Base-by-base conservation (phyloP, 139 green algal genomes). In the Chlorella sp. region DNA sequence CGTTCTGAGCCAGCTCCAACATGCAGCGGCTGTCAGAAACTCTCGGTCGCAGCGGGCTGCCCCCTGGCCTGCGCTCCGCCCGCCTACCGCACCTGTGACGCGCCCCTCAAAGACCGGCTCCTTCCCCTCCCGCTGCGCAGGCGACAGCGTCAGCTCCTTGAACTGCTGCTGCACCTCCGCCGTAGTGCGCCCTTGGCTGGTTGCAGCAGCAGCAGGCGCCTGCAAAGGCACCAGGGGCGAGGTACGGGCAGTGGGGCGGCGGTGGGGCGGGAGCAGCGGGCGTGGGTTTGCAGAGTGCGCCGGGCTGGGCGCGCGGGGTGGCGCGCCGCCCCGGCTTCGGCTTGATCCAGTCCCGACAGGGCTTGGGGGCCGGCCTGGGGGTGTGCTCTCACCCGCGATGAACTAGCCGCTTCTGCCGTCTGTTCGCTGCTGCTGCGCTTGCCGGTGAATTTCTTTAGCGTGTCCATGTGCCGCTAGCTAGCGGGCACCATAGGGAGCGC, bases 91-190 rank as follows among this genome's bases (percentile, higher is more conserved):
- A 88, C 84, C 84, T 79, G 96, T 94, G 1, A 97, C 92, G 11
- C 90, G 88, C 0, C 94, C 96, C 83, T 97, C 94, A 83, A 94
- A 96, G 60, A 96, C 94, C 57, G 89, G 81, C 48, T 95, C 94
- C 61, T 92, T 92, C 42, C 85, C 89, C 69, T 95, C 94, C 9
- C 88, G 87, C 68, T 92, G 88, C 53, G 93, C 92, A 28, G 92
- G 87, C 24, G 88, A 91, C 16, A 97, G 85, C 64, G 88, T 92
- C 40, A 97, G 92, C 87, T 96, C 91, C 42, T 94, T 95, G 87
- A 97, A 92, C 81, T 89, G 91, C 92, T 95, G 93, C 86, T 92
- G 78, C 36, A 91, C 84, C 68, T 88, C 84, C 22, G 84, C 84
- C 5, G 84, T 80, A 1, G 83, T 68, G 14, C 84, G 84, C 66